Evolutionary conservation across 805 yeast species (phyloP).

Genomic region (Osmozyma mogii): DNA sequence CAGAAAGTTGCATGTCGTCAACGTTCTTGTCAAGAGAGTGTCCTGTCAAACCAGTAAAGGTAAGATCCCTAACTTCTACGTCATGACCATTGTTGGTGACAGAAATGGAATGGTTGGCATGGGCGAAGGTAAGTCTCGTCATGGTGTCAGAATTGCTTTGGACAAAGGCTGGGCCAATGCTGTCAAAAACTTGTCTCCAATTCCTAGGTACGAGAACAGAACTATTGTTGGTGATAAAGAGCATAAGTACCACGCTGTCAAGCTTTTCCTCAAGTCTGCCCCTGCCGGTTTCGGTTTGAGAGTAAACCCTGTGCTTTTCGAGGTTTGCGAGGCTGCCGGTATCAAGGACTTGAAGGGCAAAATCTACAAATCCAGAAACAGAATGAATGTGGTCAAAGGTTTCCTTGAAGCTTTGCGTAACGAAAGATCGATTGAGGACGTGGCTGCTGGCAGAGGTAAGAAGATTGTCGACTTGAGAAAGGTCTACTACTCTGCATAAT

Average conservation of each 20-base stretch:
- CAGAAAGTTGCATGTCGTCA: slow-evolving; percentile 52
- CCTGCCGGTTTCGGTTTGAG: slow-evolving; percentile 92
- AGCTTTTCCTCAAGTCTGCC: slow-evolving; percentile 72
- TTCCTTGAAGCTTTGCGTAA: slow-evolving; percentile 75
- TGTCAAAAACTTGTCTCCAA: slow-evolving; percentile 68
- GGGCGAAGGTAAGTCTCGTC: slow-evolving; percentile 89
- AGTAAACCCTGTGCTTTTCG: slow-evolving; percentile 83
- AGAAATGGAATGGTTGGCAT: slow-evolving; percentile 88
- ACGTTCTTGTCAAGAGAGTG: slow-evolving; percentile 69
- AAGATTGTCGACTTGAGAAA: slow-evolving; percentile 88
- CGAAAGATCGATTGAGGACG: slow-evolving; percentile 77
- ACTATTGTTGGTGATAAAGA: slow-evolving; percentile 82
- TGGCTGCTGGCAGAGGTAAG: slow-evolving; percentile 90
- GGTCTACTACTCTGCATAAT: slow-evolving; percentile 61
- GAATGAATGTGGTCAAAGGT: slow-evolving; percentile 90
- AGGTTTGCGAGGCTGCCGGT: slow-evolving; percentile 88
- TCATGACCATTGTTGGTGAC: slow-evolving; percentile 87
- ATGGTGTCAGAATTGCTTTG: slow-evolving; percentile 66
- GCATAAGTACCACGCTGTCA: slow-evolving; percentile 80
- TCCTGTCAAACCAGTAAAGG: slow-evolving; percentile 91
- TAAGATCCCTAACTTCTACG: slow-evolving; percentile 74
- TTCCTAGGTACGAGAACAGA: slow-evolving; percentile 86
- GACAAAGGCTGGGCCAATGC: slow-evolving; percentile 91
- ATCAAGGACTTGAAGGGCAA: slow-evolving; percentile 90
- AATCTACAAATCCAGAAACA: slow-evolving; percentile 86